Base-by-base conservation (phyloP, 148 eudicot species). In the Camellia japonica region DNA sequence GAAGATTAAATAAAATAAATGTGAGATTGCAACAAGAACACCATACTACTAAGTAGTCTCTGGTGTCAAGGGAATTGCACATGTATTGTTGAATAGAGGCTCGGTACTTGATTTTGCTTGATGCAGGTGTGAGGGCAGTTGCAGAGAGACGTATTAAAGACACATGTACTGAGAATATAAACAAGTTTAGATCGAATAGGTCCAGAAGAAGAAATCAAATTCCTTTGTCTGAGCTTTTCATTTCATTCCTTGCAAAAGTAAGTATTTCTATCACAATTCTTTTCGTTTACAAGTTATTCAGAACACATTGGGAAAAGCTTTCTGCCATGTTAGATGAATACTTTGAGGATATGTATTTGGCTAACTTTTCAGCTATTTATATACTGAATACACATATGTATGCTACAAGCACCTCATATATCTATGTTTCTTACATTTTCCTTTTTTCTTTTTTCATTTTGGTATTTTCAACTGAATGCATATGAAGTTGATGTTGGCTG, bases 211-310 rank as follows among this genome's bases (percentile, higher is more conserved):
- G 81, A 68, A 96, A 94, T 71, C 78, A 55, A 71, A 87, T 93
- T 79, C 89, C 93, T 74, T 68, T 96, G 68, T 68, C 95, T 66
- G 91, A 92, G 85, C 95, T 96, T 80, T 93, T 96, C 84, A 46
- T 81, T 61, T 90, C 98, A 54, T 96, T 96, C 83, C 81, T 93
- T 78, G 91, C 76, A 46, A 93, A 96, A 92, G 98, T 92, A 75
- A 80, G 81, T 80, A 41, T 3, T 60, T 6, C 30, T 46, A 12
- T 81, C 76, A 20, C 9, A 71, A 3, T 20, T 23, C 58, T 15
- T 49, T 76, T 64, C 44, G 58, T 20, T 42, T 66, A 16, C 38
- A 59, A 46, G 19, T 14, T 49, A 49, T 7, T 49, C 52, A 49
- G 52, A 49, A 49, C 52, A 49, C 0, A 49, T 49, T 49, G 52